Conservation (phyloP, 192 early-diverging fungal genomes). For the Coemansia biformis region DNA sequence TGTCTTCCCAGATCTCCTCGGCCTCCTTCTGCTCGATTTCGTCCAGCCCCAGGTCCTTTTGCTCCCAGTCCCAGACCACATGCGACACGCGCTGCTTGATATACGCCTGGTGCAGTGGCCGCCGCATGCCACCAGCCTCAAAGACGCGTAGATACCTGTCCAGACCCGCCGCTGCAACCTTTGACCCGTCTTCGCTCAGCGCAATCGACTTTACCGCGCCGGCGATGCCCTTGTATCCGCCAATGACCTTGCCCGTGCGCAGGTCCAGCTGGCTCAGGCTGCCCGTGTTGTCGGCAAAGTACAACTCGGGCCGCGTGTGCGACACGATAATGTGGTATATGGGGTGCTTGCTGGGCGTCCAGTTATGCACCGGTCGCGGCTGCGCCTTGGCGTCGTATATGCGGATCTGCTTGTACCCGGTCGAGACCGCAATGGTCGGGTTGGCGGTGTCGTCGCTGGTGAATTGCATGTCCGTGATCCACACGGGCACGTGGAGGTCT, state of each 20-base stretch:
- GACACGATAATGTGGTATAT: conserved; percentile 51
- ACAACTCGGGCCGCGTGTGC: conserved; percentile 53
- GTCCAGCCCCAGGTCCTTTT: conserved; percentile 24
- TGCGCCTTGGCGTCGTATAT: conserved; percentile 74
- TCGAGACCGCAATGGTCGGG: conserved; percentile 58
- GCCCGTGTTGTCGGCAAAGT: conserved; percentile 61
- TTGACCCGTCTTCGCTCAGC: conserved; percentile 53
- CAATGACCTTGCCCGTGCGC: conserved; percentile 53
- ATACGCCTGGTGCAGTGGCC: conserved; percentile 63
- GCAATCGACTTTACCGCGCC: conserved; percentile 43
- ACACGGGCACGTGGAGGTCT: conserved; percentile 78
- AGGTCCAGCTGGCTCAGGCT: conserved; percentile 59
- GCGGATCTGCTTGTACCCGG: conserved; percentile 72
- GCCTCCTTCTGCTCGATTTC: conserved; percentile 54
- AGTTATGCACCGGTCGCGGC: conserved; percentile 64
- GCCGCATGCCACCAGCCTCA: conserved; percentile 52
- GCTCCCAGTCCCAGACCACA: conserved; percentile 59
- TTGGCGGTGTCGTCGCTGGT: conserved; percentile 43
- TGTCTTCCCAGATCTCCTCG: conserved; percentile 63
- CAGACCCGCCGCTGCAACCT: conserved; percentile 60
- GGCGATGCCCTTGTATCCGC: conserved; percentile 58
- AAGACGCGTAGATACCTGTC: conserved; percentile 78
- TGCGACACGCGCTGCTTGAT: conserved; percentile 69
- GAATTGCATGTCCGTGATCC: conserved; percentile 82
- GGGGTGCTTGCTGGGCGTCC: conserved; percentile 65